phyloP scores from a whole-genome alignment of 2,329 filamentous ascomycete genomes.

The Plenodomus tracheiphilus region DNA sequence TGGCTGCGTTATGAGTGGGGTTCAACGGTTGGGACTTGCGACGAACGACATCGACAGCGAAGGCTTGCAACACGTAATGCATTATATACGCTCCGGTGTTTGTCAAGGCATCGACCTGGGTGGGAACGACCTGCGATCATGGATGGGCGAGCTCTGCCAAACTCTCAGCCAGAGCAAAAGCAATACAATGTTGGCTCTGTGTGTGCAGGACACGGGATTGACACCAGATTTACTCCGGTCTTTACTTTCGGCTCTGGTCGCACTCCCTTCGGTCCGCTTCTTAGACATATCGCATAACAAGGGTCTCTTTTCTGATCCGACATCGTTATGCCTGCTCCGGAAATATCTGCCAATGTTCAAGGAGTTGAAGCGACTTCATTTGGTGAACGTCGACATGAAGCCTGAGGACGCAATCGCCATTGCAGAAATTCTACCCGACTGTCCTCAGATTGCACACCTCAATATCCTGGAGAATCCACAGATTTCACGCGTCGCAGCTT shows the following conservation, averaged over 20 bases:
- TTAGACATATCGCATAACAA: slow-evolving; percentile 91
- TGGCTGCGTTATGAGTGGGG: slow-evolving; percentile 75
- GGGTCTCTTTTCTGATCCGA: slow-evolving; percentile 76
- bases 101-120: slow-evolving; percentile 90
- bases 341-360: slow-evolving; percentile 83
- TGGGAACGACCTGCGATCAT: slow-evolving; percentile 70
- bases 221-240: slow-evolving; percentile 71
- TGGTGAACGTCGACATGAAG: slow-evolving; percentile 80
- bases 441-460: slow-evolving; percentile 78
- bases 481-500: slow-evolving; percentile 70
- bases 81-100: slow-evolving; percentile 73
- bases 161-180: slow-evolving; percentile 55
- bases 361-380: slow-evolving; percentile 79
- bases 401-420: slow-evolving; percentile 88
- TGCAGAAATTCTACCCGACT: slow-evolving; percentile 87
- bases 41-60: slow-evolving; percentile 76
- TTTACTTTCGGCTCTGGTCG: slow-evolving; percentile 73
- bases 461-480: slow-evolving; percentile 82
- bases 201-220: slow-evolving; percentile 83
- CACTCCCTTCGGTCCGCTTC: slow-evolving; percentile 76
- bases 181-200: slow-evolving; percentile 74
- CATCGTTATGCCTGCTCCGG: slow-evolving; percentile 72
- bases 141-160: slow-evolving; percentile 53
- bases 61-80: slow-evolving; percentile 74
- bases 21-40: slow-evolving; percentile 79